Conservation (phyloP, 139 green algal species). For the Auxenochlorella protothecoides region DNA sequence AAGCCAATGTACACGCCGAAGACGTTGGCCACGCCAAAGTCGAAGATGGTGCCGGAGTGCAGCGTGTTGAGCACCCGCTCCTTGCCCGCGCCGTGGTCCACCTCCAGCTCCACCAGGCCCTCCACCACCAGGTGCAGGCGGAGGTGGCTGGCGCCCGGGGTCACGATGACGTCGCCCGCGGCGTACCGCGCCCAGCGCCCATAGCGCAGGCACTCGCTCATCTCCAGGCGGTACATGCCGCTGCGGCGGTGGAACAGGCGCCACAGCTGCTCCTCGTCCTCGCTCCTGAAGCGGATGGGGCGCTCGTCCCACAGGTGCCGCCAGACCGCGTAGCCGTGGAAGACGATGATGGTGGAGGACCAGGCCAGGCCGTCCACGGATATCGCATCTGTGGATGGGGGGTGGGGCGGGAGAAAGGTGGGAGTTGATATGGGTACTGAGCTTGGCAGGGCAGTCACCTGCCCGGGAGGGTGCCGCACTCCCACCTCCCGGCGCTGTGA, state of each 20-base stretch:
- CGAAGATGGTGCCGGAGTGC: slow-evolving; percentile 8
- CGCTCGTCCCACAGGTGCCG: slow-evolving; percentile 25
- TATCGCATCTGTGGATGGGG: background rate
- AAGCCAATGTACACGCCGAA: slow-evolving; percentile 22
- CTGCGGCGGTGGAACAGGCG: slow-evolving; percentile 18
- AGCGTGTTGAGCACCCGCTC: slow-evolving; percentile 6
- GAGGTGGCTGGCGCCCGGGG: background rate
- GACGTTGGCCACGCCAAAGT: slow-evolving; percentile 7
- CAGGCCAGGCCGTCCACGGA: slow-evolving; percentile 9
- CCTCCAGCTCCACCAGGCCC: slow-evolving; percentile 2
- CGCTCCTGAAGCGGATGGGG: slow-evolving; percentile 11
- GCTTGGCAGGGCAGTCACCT: background rate
- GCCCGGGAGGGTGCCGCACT: background rate
- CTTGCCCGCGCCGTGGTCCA: background rate
- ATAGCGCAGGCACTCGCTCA: slow-evolving; percentile 10
- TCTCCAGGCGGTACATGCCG: slow-evolving; percentile 23
- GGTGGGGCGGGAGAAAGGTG: no score
- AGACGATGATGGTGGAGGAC: slow-evolving; percentile 1
- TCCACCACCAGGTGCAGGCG: slow-evolving; percentile 20
- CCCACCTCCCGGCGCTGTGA: no score
- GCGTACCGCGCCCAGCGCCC: slow-evolving; percentile 6
- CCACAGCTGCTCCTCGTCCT: slow-evolving; percentile 32
- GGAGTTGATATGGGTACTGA: background rate
- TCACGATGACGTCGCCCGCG: slow-evolving; percentile 6
- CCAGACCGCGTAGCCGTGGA: slow-evolving; percentile 16